Base-by-base conservation (phyloP, 352 stramenopile genomes). In the Globisporangium okanoganense region DNA sequence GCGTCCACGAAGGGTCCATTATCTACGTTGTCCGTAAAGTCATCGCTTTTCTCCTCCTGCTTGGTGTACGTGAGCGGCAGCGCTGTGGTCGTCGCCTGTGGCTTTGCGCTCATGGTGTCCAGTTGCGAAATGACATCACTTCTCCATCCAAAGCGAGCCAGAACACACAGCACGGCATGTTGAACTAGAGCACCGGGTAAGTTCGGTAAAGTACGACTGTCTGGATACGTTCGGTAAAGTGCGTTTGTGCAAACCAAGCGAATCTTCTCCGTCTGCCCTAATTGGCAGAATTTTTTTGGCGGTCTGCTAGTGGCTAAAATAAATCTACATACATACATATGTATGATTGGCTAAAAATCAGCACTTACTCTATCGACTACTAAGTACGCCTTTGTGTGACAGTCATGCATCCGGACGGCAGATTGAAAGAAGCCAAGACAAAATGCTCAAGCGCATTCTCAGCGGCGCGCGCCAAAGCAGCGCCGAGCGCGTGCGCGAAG, bases 1-100 rank as follows among this genome's bases (percentile, higher is more conserved):
- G 80, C 69, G 44, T 87, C 71, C 29, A 84, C 71, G 76, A 88
- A 88, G 16, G 48, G 54, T 43, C 38, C 38, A 16, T 45, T 16
- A 4, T 14, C 18, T 5, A 45, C 38, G 16, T 45, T 45, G 16
- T 5, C 16, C 38, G 38, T 45, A 16, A 45, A 45, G 38, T 10
- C 38, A 40, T 49, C 35, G 12, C 45, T 16, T n/a, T n/a, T 33
- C 35, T 63, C 13, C 5, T 40, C 14, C n/a, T 55, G 9, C 7
- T 3, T 14, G 16, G 8, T 2, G 31, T 12, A 9, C 16, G 33
- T n/a, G 24, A 62, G 56, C 20, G 56, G 56, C 43, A 62, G 56
- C 16, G 44, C 29, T n/a, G 31, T 27, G 13, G 44, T 14, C 33
- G 25, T 25, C 31, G 10, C n/a, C n/a, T n/a, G n/a, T n/a, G n/a